Evolutionary conservation across 2,329 filamentous ascomycete species (phyloP), one percentile per base, ranked within the genome.

Genomic region (Diplodia intermedia): DNA sequence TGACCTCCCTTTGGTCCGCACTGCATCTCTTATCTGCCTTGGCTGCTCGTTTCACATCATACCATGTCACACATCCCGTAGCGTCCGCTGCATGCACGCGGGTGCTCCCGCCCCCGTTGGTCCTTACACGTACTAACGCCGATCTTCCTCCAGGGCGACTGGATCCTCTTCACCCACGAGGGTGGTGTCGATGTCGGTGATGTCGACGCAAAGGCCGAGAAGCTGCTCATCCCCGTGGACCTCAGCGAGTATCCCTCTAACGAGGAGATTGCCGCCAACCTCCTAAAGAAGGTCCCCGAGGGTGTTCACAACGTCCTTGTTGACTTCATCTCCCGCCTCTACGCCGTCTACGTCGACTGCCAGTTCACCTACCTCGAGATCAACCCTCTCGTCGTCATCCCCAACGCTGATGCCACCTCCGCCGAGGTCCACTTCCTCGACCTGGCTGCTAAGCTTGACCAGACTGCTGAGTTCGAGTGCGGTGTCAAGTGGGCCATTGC

Each of bases 321-420:
- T 71, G 95, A 99, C 88, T 99, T 99, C 88, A 99, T 99, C 85
- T 93, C 93, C 78, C 90, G 95, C 76, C 88, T 99, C 73, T 99
- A 99, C 81, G 95, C 94, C 76, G 95, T 99, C 84, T 99, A 98
- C 79, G 95, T 98, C 72, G 95, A 99, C 87, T 97, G 92, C 89
- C 95, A 99, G 84, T 99, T 99, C 89, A 98, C 95, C 78, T 99
- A 99, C 86, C 93, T 99, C 75, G 95, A 99, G 85, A 99, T 99
- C 87, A 99, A 99, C 89, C 95, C 95, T 75, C 86, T 99, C 72
- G 95, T 99, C 71, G 95, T 97, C 80, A 94, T 99, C 77, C 95
- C 95, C 81, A 98, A 98, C 82, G 90, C 88, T 73, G 90, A 94
- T 76, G 91, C 88, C 79, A 98, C 94, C 74, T 97, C 93, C 69